Evolutionary conservation across 768 basidiomycete species (phyloP), one percentile per base, ranked within the genome.

Genomic region (Agrocybe pediades): DNA sequence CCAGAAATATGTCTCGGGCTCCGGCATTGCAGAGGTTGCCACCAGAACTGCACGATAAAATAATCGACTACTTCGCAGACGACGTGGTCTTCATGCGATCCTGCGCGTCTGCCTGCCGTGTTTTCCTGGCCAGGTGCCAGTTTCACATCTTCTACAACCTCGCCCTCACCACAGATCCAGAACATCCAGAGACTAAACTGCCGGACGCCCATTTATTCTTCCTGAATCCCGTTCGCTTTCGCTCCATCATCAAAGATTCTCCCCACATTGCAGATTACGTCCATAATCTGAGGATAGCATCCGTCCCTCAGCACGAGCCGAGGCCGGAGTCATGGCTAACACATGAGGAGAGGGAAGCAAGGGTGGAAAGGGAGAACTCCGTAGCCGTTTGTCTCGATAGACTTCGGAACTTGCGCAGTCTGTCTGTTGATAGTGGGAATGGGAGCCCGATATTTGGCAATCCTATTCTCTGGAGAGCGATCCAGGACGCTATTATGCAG

Each of bases 21-120:
- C 4, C 13, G 33, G n/a, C n/a, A 36, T 36, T 3, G 13, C 13
- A 36, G 33, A 5, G 11, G 25, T 23, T 56, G 15, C 52, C 51
- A 20, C 52, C 41, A 26, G 51, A 54, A 21, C 46, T 57, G 36
- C 25, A 45, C 6, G 33, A 46, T 26, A 43, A 54, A 41, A 49
- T 53, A 16, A 46, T 53, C 30, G 27, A 36, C 44, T 25, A 41
- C 20, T 30, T 52, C 16, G 36, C 46, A 27, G 39, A 48, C 27
- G 45, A 56, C 45, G 30, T 21, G 15, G 44, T 21, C 9, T 17
- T 51, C 21, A 50, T 57, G 27, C 47, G 46, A 21, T 20, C 56
- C 8, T 57, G 56, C 15, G 51, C 56, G 16, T 41, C 49, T 19
- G 46, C 56, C 19, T 57, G 48, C 27, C 47, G 13, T 11, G 46